Conservation (phyloP, 495 filamentous ascomycete species). For the Podospora pseudopauciseta region DNA sequence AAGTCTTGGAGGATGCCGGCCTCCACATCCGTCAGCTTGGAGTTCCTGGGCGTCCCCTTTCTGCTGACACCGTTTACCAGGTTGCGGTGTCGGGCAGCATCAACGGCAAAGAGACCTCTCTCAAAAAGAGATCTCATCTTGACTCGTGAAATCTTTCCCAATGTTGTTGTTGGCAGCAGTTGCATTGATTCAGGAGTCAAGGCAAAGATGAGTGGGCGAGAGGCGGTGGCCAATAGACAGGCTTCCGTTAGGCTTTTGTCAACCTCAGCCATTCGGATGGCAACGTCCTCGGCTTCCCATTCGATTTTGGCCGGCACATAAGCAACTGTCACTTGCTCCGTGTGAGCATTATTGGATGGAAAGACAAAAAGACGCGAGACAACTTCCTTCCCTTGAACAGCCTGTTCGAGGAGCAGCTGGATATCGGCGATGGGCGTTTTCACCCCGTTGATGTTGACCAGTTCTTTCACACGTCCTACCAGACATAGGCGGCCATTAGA, state of each 20-base stretch:
- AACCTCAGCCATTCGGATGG: too few species aligned
- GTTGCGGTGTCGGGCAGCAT: slow-evolving; percentile 1
- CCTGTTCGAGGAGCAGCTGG: slow-evolving; percentile 42
- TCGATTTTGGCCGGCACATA: too few species aligned
- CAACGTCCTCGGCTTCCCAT: too few species aligned
- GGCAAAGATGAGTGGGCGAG: too few species aligned
- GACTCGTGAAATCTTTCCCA: slow-evolving; percentile 47
- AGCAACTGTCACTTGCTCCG: too few species aligned
- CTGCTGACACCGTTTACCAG: background rate
- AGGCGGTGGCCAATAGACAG: too few species aligned
- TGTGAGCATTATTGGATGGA: too few species aligned
- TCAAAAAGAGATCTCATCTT: slow-evolving; percentile 36
- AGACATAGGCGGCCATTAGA: slow-evolving; percentile 50
- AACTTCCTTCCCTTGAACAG: slow-evolving; percentile 29
- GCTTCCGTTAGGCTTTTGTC: too few species aligned
- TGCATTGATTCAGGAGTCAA: background rate
- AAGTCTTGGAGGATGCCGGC: background rate
- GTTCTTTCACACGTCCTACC: slow-evolving; percentile 55
- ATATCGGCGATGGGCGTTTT: slow-evolving; percentile 45
- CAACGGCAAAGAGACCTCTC: slow-evolving; percentile 20
- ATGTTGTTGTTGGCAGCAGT: slow-evolving; percentile 30
- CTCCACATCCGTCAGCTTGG: too few species aligned
- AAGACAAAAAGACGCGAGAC: slow-evolving; percentile 8
- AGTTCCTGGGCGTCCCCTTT: too few species aligned
- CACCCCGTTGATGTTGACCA: slow-evolving; percentile 56